Evolutionary conservation across 2,329 filamentous ascomycete species (phyloP).

Genomic region (Fusarium paranaense): DNA sequence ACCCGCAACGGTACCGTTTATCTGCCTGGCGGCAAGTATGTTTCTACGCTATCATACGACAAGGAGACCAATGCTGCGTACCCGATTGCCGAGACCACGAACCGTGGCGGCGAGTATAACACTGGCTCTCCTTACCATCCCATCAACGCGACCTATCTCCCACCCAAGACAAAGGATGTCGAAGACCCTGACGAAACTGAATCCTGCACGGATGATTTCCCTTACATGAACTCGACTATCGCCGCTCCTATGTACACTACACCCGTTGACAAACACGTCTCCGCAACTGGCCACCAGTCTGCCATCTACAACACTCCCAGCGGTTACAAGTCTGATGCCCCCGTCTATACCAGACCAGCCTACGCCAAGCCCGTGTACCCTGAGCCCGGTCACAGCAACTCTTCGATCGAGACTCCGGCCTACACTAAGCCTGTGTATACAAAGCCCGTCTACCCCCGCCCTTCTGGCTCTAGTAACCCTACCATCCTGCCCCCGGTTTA

Average conservation of each 20-base stretch:
- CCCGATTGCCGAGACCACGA: neutral
- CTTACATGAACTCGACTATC: constrained; percentile 33
- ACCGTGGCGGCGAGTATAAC: constrained; percentile 10
- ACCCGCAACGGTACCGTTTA: constrained; percentile 17
- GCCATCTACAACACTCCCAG: constrained; percentile 11
- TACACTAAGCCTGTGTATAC: constrained; percentile 25
- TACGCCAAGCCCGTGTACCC: constrained; percentile 28
- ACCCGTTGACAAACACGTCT: constrained; percentile 8
- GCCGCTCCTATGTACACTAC: constrained; percentile 16
- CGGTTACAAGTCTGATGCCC: constrained; percentile 18
- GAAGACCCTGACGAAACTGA: constrained; percentile 8
- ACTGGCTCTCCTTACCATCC: constrained; percentile 14
- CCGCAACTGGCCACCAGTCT: constrained; percentile 9
- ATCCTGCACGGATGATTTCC: constrained; percentile 10
- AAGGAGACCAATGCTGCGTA: neutral
- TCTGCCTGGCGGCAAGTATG: constrained; percentile 21
- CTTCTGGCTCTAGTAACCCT: constrained; percentile 9
- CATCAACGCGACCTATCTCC: constrained; percentile 20
- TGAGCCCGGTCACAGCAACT: constrained; percentile 20
- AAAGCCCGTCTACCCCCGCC: constrained; percentile 10
- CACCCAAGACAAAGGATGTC: constrained; percentile 6
- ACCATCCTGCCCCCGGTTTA: constrained; percentile 7
- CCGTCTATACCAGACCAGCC: constrained; percentile 1
- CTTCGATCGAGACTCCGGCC: constrained; percentile 16
- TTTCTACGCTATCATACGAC: constrained; percentile 25